These are phyloP conservation scores for Penicillium coprophilum DNA, from an alignment of 495 filamentous ascomycete species.

Conservation along the genomic window DNA sequence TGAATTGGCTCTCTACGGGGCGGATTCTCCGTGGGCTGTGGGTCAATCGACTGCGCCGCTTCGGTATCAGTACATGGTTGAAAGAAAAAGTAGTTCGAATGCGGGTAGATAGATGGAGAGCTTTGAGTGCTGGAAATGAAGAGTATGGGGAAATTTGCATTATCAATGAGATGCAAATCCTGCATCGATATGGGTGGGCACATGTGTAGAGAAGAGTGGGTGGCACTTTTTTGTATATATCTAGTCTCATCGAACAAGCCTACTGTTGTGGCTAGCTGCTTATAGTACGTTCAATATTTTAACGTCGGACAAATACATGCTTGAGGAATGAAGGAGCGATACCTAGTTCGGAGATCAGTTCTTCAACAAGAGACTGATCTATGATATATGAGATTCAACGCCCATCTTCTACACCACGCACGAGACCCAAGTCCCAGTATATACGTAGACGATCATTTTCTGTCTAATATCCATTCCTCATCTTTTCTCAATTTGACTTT, in stretches of 20 bases:
- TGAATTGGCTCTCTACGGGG: slow-evolving; percentile 39
- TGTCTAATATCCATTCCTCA: not conserved
- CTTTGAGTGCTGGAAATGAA: slow-evolving; percentile 34
- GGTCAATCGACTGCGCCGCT: slow-evolving; percentile 58
- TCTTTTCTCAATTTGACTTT: not conserved
- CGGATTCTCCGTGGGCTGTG: slow-evolving; percentile 49
- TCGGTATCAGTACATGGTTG: slow-evolving; percentile 38
- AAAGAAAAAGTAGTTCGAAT: slow-evolving; percentile 41
- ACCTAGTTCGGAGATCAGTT: not conserved
- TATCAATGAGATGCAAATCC: slow-evolving; percentile 83
- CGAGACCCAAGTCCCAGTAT: not conserved
- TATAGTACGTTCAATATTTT: not conserved
- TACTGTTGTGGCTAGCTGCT: no score
- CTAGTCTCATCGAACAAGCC: not conserved
- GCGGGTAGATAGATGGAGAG: slow-evolving; percentile 42
- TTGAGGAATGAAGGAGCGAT: not conserved
- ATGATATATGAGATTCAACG: not conserved
- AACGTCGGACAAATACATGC: not conserved
- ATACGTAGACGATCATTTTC: not conserved
- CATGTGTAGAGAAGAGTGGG: slow-evolving; percentile 53
- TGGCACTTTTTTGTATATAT: not conserved
- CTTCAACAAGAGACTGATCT: not conserved
- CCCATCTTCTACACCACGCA: not conserved
- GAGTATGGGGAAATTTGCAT: slow-evolving; percentile 66
- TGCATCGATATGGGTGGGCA: slow-evolving; percentile 71